Conservation (phyloP, 768 basidiomycete genomes). For the Phylloporus sp. region DNA sequence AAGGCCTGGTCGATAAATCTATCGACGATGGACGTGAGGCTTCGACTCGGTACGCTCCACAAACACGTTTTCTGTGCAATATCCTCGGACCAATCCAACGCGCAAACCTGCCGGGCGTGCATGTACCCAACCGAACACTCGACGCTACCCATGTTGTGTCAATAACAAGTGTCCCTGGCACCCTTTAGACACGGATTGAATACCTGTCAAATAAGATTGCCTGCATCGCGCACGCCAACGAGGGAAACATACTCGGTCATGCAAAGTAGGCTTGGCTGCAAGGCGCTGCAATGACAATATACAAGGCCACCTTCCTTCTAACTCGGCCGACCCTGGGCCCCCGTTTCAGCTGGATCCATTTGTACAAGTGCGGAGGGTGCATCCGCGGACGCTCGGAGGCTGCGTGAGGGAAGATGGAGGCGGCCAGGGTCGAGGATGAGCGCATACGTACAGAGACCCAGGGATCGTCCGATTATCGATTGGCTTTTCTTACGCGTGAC, state of each 20-base stretch:
- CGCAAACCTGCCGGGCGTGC: too few relatives aligned
- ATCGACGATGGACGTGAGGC: too few relatives aligned
- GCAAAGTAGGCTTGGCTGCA: not conserved
- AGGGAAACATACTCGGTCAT: not conserved
- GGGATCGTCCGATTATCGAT: not conserved
- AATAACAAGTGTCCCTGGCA: too few relatives aligned
- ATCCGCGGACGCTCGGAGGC: not conserved
- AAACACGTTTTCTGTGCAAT: too few relatives aligned
- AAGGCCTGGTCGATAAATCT: too few relatives aligned
- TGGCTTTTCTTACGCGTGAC: not conserved
- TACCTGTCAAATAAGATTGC: not conserved
- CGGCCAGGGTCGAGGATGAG: not conserved
- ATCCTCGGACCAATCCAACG: too few relatives aligned
- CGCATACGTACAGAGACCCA: not conserved
- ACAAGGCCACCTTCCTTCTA: too few relatives aligned
- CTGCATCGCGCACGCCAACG: not conserved
- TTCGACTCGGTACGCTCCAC: too few relatives aligned
- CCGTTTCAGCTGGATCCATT: not conserved
- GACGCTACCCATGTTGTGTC: too few relatives aligned
- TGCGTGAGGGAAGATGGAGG: not conserved
- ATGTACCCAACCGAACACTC: too few relatives aligned
- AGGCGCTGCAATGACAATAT: too few relatives aligned
- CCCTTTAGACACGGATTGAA: too few relatives aligned
- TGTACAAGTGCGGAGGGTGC: not conserved
- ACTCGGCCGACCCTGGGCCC: not conserved